Percentiles rank a stretch among this genome's conserved stretches.
Conservation (phyloP, 1,284 basidiomycete species). For the Lentinula novae-zelandiae region DNA sequence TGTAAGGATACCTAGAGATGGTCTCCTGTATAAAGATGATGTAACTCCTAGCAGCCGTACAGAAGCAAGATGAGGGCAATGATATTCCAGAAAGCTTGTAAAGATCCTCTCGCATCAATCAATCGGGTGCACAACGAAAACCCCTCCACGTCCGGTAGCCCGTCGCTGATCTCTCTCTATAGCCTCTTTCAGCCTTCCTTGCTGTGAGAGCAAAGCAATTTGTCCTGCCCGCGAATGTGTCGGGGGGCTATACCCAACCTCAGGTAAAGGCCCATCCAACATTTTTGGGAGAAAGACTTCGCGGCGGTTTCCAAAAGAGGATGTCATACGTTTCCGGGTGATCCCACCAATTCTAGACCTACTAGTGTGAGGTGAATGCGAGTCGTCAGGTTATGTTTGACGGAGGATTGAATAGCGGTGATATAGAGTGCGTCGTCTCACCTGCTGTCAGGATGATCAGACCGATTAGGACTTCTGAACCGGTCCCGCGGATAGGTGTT, state of each 20-base stretch:
- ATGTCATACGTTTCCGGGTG: background rate
- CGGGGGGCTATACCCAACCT: conserved; percentile 11
- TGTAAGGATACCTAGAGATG: no score
- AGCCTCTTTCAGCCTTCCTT: conserved; percentile 9
- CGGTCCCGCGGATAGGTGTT: background rate
- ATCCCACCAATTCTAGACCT: background rate
- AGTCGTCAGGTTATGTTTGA: background rate
- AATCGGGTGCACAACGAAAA: background rate
- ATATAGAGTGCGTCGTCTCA: background rate
- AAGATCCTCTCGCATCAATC: background rate
- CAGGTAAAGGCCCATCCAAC: background rate
- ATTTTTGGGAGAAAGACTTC: background rate
- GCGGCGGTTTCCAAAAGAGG: background rate
- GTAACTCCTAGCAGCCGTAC: no score
- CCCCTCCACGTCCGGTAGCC: background rate
- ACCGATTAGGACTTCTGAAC: background rate
- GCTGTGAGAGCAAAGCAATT: background rate
- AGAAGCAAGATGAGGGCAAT: no score
- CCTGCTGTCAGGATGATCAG: background rate
- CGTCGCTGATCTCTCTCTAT: conserved; percentile 9
- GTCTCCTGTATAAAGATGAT: no score
- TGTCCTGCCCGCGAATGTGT: conserved; percentile 12
- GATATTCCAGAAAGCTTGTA: no score
- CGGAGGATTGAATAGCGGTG: background rate
- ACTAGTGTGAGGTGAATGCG: background rate